Percentiles rank a stretch among this genome's conserved stretches.
Conservation (phyloP, 257 asterid species). For the Hygrophila difformis region DNA sequence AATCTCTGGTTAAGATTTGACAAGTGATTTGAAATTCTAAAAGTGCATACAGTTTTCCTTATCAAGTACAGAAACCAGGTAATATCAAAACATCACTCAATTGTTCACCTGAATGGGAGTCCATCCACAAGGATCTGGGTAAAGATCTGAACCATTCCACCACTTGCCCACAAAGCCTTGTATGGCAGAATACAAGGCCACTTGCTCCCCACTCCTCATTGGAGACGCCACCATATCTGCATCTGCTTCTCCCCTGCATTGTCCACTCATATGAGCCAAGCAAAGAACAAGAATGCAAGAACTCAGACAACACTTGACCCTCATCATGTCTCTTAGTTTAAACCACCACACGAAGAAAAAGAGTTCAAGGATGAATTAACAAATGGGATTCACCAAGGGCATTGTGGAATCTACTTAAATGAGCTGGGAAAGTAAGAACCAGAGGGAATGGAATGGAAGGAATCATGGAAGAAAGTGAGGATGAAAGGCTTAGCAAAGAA, state of each 20-base stretch:
- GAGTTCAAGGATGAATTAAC: no score
- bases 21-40: not conserved
- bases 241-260: conserved; percentile 58
- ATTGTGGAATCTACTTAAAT: not conserved
- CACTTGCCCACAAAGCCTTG: conserved; percentile 88
- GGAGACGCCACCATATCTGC: conserved; percentile 45
- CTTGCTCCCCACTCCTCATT: conserved; percentile 62
- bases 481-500: not conserved
- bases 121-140: conserved; percentile 99
- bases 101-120: conserved; percentile 78
- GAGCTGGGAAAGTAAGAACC: no score
- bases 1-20: no score
- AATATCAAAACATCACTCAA: no score
- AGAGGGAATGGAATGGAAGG: not conserved
- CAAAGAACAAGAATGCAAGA: conserved; percentile 23
- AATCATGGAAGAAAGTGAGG: not conserved
- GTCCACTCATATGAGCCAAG: conserved; percentile 17
- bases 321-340: conserved; percentile 36
- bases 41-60: not conserved
- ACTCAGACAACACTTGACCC: conserved; percentile 14
- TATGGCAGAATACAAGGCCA: conserved; percentile 66
- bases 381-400: not conserved
- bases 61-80: no score
- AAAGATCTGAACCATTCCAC: conserved; percentile 99
- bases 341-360: conserved; percentile 13